These are phyloP conservation scores for Suillus subalutaceus DNA, from an alignment of 768 basidiomycete genomes.

Conservation along the genomic window DNA sequence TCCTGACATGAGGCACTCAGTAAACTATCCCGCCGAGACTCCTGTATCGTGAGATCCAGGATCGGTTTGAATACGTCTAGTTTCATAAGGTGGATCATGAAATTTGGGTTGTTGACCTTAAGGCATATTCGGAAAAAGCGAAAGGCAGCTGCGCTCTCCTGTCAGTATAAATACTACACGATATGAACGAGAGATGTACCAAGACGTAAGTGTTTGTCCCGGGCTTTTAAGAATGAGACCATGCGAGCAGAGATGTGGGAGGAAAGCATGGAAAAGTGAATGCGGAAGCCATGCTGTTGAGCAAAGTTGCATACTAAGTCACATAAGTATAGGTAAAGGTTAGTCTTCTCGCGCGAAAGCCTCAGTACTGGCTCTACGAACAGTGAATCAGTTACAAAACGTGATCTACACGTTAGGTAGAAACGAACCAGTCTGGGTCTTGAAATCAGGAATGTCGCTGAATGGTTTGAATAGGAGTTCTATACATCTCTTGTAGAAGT, in stretches of 20 bases:
- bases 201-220: slow-evolving; percentile 91
- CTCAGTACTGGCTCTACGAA: slow-evolving; percentile 51
- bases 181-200: slow-evolving; percentile 51
- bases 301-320: slow-evolving; percentile 90
- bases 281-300: slow-evolving; percentile 87
- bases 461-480: slow-evolving; percentile 83
- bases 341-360: slow-evolving; percentile 73
- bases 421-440: slow-evolving; percentile 45
- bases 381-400: slow-evolving; percentile 9
- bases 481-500: slow-evolving; percentile 88
- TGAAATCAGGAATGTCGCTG: slow-evolving; percentile 70
- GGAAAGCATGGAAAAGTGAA: slow-evolving; percentile 87
- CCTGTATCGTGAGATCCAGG: slow-evolving; percentile 79
- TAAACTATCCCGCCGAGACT: slow-evolving; percentile 88
- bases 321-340: slow-evolving; percentile 87
- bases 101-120: slow-evolving; percentile 78
- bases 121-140: slow-evolving; percentile 89
- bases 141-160: slow-evolving; percentile 69
- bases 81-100: slow-evolving; percentile 77
- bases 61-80: slow-evolving; percentile 83
- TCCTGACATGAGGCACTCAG: slow-evolving; percentile 95
- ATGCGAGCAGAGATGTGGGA: slow-evolving; percentile 74
- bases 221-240: slow-evolving; percentile 74
- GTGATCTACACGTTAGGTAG: neutral
- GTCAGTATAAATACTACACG: slow-evolving; percentile 8